A percentile compares a stretch with the other conserved stretches of the same genome.
Evolutionary conservation across 306 rosid genomes (phyloP).

Genomic region (Ormosia semicastrata): DNA sequence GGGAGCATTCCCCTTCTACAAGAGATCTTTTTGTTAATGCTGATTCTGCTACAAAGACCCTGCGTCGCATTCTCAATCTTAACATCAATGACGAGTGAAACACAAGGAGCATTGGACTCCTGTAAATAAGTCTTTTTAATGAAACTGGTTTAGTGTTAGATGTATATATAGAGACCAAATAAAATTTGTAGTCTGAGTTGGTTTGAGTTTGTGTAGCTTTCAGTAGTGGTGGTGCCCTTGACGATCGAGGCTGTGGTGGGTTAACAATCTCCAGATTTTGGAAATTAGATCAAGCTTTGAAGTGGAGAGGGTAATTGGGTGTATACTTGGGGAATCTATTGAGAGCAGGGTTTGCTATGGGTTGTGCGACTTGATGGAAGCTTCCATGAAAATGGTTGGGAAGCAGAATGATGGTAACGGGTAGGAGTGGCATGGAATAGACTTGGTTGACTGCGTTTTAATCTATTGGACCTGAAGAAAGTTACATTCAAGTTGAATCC

Average conservation of each 20-base stretch:
- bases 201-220: slow-evolving; percentile 41
- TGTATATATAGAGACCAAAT: slow-evolving; percentile 50
- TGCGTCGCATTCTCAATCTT: slow-evolving; percentile 77
- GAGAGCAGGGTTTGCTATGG: slow-evolving; percentile 9
- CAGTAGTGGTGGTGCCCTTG: slow-evolving; percentile 31
- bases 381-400: slow-evolving; percentile 24
- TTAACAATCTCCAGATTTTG: slow-evolving; percentile 33
- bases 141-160: slow-evolving; percentile 34
- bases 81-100: slow-evolving; percentile 48
- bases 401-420: slow-evolving; percentile 28
- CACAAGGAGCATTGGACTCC: slow-evolving; percentile 31
- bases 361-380: slow-evolving; percentile 16
- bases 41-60: slow-evolving; percentile 65
- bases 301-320: slow-evolving; percentile 26
- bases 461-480: slow-evolving; percentile 38
- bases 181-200: slow-evolving; percentile 34
- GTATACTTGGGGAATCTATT: slow-evolving; percentile 20
- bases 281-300: slow-evolving; percentile 23
- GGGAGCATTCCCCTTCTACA: slow-evolving; percentile 38
- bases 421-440: slow-evolving; percentile 33
- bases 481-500: slow-evolving; percentile 24
- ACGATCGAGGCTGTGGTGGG: slow-evolving; percentile 39
- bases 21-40: slow-evolving; percentile 44
- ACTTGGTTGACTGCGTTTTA: slow-evolving; percentile 22
- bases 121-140: slow-evolving; percentile 42